phyloP scores from a whole-genome alignment of 148 eudicot species.

The Euryodendron excelsum region DNA sequence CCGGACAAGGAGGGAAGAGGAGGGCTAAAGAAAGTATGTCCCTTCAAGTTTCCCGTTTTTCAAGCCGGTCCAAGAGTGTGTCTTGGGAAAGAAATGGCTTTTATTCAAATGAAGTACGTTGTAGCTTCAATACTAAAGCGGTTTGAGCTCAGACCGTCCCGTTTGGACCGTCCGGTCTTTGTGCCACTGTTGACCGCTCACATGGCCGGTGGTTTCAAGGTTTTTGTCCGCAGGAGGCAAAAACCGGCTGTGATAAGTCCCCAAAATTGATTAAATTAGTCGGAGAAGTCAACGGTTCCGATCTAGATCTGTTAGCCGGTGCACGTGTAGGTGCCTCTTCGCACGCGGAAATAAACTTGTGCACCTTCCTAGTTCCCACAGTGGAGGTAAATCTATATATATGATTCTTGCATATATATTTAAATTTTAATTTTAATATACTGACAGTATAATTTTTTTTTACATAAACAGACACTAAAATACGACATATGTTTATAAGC shows the following conservation, averaged over 20 bases:
- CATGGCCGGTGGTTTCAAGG: slow-evolving; percentile 40
- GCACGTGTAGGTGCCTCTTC: background rate
- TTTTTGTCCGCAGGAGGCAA: slow-evolving; percentile 21
- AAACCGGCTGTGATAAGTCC: background rate
- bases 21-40: slow-evolving; percentile 13
- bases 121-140: slow-evolving; percentile 41
- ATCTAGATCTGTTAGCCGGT: slow-evolving; percentile 3
- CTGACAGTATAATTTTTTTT: no score
- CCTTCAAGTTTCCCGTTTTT: slow-evolving; percentile 35
- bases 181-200: slow-evolving; percentile 38
- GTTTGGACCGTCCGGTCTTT: slow-evolving; percentile 14
- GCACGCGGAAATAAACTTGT: no score
- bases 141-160: slow-evolving; percentile 27
- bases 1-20: slow-evolving; percentile 11
- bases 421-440: no score
- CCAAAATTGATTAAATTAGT: background rate
- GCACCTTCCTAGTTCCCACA: no score
- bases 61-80: slow-evolving; percentile 53
- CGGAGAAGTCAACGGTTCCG: slow-evolving; percentile 3
- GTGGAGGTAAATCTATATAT: no score
- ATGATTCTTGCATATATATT: no score
- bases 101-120: slow-evolving; percentile 50
- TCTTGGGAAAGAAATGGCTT: slow-evolving; percentile 53
- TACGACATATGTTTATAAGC: no score
- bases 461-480: no score